phyloP scores from a whole-genome alignment of 345 rosid genomes.

The Sisymbrium altissimum region DNA sequence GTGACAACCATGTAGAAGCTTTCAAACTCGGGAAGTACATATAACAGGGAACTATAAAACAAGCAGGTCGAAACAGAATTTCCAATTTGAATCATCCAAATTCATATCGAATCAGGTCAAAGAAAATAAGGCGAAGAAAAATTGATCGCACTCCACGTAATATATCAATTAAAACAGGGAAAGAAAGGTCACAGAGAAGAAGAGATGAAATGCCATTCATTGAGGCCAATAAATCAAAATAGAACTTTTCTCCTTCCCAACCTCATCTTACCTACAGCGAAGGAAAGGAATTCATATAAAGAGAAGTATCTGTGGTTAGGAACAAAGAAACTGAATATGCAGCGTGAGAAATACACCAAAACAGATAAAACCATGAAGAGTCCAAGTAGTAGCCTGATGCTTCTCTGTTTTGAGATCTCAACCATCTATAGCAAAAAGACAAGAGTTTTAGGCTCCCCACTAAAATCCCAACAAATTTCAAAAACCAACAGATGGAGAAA shows the following conservation, averaged over 20 bases:
- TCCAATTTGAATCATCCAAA: neutral
- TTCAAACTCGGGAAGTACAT: neutral
- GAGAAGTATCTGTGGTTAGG: no score
- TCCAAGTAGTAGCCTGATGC: neutral
- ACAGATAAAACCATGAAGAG: neutral
- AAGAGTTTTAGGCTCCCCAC: neutral
- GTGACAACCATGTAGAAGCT: neutral
- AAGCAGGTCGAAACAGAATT: neutral
- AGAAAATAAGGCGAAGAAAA: neutral
- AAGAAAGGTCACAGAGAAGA: no score
- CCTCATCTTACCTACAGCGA: no score
- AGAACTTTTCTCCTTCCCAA: no score
- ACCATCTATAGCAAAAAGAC: neutral
- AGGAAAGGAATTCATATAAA: no score
- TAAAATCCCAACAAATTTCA: neutral
- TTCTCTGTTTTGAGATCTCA: neutral
- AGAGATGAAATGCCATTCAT: no score
- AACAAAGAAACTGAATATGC: no score
- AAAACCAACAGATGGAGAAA: no score
- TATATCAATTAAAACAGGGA: no score
- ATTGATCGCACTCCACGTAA: no score
- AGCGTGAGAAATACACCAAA: neutral
- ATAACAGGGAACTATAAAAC: neutral
- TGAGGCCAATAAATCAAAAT: no score
- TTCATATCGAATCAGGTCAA: neutral